phyloP scores from a whole-genome alignment of 495 filamentous ascomycete species.

The Lasiosphaeriaceae sp. region DNA sequence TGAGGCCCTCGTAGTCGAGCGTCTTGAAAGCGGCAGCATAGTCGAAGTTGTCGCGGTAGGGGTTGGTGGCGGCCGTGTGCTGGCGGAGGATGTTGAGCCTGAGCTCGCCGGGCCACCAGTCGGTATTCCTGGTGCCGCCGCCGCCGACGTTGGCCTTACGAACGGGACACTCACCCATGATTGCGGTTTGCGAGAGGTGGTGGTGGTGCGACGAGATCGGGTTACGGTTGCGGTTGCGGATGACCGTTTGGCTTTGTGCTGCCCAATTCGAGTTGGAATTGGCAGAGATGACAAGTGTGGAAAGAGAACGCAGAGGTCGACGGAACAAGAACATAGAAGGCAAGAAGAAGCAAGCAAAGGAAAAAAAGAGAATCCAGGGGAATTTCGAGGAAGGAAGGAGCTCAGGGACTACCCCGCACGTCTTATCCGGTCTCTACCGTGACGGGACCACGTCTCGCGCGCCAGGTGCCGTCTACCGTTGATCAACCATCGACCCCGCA shows the following conservation, averaged over 20 bases:
- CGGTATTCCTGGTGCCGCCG: conserved; percentile 56
- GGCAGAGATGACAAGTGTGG: too few species aligned
- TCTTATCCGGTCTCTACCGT: background rate
- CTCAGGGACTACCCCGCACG: background rate
- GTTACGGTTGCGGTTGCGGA: background rate
- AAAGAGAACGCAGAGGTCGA: too few species aligned
- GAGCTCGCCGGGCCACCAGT: conserved; percentile 69
- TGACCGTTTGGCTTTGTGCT: too few species aligned
- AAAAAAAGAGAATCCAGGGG: background rate
- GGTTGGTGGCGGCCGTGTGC: conserved; percentile 58
- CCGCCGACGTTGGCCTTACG: conserved; percentile 28
- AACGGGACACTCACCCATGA: conserved; percentile 4
- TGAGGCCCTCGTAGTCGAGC: conserved; percentile 65
- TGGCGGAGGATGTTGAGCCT: conserved; percentile 69
- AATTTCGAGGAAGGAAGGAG: background rate
- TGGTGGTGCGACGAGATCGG: background rate
- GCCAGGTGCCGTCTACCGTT: too few species aligned
- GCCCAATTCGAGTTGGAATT: too few species aligned
- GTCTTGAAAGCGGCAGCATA: conserved; percentile 66
- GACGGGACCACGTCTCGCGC: too few species aligned
- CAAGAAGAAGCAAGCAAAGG: background rate
- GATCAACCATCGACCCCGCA: too few species aligned
- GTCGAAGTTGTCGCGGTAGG: conserved; percentile 57
- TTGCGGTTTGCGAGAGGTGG: background rate
- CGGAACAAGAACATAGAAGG: too few species aligned